These are phyloP conservation scores for Arbutus unedo DNA, from an alignment of 148 eudicot genomes.

Conservation along the genomic window DNA sequence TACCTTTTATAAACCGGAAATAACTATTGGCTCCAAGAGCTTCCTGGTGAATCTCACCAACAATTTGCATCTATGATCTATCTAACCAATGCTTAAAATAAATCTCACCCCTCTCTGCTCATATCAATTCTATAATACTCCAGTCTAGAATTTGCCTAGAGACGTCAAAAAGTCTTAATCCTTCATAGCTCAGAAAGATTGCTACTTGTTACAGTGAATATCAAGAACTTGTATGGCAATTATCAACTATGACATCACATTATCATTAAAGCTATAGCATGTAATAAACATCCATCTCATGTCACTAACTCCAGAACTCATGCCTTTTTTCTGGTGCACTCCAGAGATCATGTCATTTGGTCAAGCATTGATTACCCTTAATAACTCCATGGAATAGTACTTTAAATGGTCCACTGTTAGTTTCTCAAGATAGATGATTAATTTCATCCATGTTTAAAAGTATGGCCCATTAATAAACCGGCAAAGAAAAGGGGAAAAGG, in stretches of 20 bases:
- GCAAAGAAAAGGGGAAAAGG: no score
- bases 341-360: not conserved
- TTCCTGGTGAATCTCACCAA: not conserved
- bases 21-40: not conserved
- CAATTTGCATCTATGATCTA: not conserved
- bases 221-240: not conserved
- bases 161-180: not conserved
- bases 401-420: not conserved
- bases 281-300: not conserved
- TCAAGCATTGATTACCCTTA: not conserved
- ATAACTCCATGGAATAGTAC: not conserved
- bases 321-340: no score
- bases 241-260: not conserved
- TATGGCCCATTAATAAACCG: no score
- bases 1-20: not conserved
- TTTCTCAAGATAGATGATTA: not conserved
- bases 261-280: not conserved
- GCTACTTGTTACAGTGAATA: not conserved
- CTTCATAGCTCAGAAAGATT: not conserved
- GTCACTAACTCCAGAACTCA: not conserved
- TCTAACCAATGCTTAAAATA: not conserved
- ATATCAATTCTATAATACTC: no score
- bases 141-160: not conserved
- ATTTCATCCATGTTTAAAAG: no score
- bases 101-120: not conserved